phyloP scores from a whole-genome alignment of 176 grass and related monocot genomes.

The Aegilops umbellulata region DNA sequence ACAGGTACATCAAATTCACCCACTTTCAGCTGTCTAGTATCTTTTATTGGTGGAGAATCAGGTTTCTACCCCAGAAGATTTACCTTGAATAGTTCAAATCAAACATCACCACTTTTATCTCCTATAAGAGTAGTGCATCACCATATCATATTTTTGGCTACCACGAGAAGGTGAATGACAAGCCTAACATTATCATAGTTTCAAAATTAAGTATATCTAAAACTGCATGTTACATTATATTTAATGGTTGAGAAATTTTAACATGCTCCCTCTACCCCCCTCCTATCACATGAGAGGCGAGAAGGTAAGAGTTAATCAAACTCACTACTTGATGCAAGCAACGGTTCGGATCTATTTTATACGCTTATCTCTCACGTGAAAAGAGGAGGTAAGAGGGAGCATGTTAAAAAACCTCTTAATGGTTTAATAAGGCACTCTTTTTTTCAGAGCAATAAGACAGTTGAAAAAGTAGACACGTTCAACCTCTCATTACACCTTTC shows the following conservation, averaged over 20 bases:
- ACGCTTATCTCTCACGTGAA: no score
- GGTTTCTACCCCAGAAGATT: neutral
- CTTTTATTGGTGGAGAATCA: conserved; percentile 34
- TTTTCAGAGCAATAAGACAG: neutral
- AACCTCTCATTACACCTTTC: neutral
- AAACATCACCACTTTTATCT: conserved; percentile 2
- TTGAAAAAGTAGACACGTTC: neutral
- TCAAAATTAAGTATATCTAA: neutral
- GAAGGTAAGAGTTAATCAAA: no score
- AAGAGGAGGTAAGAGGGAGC: no score
- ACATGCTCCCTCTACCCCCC: no score
- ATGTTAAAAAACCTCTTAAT: no score
- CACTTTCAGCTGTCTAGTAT: conserved; percentile 27
- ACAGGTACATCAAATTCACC: neutral
- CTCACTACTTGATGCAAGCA: no score
- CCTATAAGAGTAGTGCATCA: conserved; percentile 38
- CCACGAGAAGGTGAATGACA: neutral
- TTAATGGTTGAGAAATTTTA: neutral
- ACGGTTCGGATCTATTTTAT: no score
- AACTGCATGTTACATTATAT: neutral
- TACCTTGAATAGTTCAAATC: conserved; percentile 9
- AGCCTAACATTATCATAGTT: no score
- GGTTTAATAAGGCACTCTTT: no score
- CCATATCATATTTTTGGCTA: neutral
- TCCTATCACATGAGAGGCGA: no score